Percentiles rank a stretch among this genome's conserved stretches.
Evolutionary conservation across 75 land plant genomes (phyloP).

Genomic region (Gnetum montanum): DNA sequence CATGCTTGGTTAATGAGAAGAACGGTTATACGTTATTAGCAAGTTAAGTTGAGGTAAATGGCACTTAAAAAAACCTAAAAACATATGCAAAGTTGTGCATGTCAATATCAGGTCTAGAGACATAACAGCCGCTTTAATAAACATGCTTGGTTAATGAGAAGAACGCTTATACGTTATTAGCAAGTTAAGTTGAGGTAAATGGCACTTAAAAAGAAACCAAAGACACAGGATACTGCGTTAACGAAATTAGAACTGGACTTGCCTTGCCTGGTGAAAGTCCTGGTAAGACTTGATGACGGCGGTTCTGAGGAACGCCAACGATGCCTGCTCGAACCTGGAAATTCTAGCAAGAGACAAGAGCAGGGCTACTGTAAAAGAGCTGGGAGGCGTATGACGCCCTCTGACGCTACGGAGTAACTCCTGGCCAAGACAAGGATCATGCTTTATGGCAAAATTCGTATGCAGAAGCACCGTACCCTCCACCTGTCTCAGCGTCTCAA

Average conservation of each 20-base stretch:
- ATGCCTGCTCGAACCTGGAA: conserved; percentile 59
- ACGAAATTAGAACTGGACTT: not conserved
- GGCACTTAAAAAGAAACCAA: too few relatives aligned
- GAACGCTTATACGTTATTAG: too few relatives aligned
- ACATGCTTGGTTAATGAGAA: too few relatives aligned
- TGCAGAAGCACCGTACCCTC: conserved; percentile 89
- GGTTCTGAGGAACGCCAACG: conserved; percentile 42
- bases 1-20: too few relatives aligned
- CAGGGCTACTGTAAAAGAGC: conserved; percentile 54
- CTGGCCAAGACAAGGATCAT: conserved; percentile 80
- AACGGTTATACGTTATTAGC: too few relatives aligned
- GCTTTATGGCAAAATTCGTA: conserved; percentile 91
- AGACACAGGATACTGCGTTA: too few relatives aligned
- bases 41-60: too few relatives aligned
- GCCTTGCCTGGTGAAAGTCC: conserved; percentile 54
- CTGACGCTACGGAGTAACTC: conserved; percentile 48
- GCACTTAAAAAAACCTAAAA: too few relatives aligned
- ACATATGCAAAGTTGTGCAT: too few relatives aligned
- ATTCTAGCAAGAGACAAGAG: conserved; percentile 70
- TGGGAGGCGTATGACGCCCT: conserved; percentile 23
- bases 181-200: too few relatives aligned
- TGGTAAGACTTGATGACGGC: conserved; percentile 38
- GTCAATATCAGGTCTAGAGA: too few relatives aligned
- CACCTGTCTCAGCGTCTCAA: conserved; percentile 44
- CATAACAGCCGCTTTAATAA: too few relatives aligned